phyloP scores from a whole-genome alignment of 768 basidiomycete genomes.

The Lentinula aciculospora region DNA sequence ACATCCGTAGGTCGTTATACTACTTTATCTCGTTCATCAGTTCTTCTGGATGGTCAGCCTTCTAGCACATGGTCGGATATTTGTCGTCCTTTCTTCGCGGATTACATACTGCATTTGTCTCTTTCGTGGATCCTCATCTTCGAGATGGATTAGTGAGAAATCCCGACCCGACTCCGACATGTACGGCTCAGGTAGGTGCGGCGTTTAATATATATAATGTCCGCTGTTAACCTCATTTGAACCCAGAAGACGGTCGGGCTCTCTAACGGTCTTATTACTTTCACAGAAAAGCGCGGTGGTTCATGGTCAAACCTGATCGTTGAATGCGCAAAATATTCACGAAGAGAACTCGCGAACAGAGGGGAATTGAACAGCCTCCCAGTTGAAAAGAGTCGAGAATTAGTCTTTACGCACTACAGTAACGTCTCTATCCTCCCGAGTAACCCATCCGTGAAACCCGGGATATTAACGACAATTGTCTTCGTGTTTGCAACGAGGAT shows the following conservation, averaged over 20 bases:
- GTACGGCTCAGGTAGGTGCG: not conserved
- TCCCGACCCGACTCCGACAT: slow-evolving; percentile 1
- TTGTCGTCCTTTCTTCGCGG: not conserved
- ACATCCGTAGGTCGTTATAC: too few species aligned
- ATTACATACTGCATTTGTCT: not conserved
- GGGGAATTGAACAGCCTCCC: too few species aligned
- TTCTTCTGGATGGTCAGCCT: too few species aligned
- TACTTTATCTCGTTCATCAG: too few species aligned
- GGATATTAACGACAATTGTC: not conserved
- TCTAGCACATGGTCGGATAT: not conserved
- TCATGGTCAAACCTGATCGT: too few species aligned
- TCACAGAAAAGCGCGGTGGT: too few species aligned
- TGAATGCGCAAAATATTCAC: too few species aligned
- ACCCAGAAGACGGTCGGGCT: too few species aligned
- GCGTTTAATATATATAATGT: not conserved
- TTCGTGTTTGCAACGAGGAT: too few species aligned
- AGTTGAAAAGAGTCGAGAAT: too few species aligned
- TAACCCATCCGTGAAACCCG: not conserved
- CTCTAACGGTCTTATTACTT: not conserved
- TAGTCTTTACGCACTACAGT: too few species aligned
- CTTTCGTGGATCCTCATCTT: not conserved
- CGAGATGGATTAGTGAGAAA: not conserved
- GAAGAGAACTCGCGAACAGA: too few species aligned
- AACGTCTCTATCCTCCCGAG: not conserved
- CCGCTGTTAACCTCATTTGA: not conserved